Percentiles rank a stretch among this genome's conserved stretches.
Evolutionary conservation across 176 grass and related monocot genomes (phyloP).

Genomic region (Microstegium vimineum): DNA sequence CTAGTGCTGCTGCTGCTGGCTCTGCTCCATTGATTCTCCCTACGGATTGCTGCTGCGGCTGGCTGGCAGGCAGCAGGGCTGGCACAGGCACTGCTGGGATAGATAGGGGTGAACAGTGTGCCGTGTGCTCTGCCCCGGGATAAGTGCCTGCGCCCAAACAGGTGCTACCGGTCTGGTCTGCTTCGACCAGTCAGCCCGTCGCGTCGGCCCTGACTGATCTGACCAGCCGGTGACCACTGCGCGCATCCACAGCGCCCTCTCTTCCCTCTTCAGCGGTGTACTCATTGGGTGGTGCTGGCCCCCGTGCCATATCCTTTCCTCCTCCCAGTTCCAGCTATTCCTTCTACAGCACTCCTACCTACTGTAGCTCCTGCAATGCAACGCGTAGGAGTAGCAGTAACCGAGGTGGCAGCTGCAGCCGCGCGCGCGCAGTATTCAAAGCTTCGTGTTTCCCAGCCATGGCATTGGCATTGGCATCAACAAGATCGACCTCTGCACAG

Average conservation of each 20-base stretch:
- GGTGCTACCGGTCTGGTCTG: neutral
- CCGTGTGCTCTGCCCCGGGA: conserved; percentile 23
- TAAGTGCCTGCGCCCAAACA: neutral
- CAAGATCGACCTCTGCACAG: neutral
- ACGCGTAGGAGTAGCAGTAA: too few species aligned
- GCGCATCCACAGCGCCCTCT: neutral
- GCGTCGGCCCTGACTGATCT: conserved; percentile 4
- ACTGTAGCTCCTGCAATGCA: too few species aligned
- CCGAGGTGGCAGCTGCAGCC: too few species aligned
- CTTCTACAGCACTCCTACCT: too few species aligned
- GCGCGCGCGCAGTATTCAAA: too few species aligned
- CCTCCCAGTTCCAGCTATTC: too few species aligned
- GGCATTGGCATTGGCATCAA: neutral
- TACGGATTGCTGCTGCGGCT: neutral
- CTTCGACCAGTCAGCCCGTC: conserved; percentile 35
- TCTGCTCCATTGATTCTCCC: conserved; percentile 13
- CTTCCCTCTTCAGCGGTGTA: neutral
- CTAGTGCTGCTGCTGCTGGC: neutral
- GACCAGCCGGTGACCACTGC: neutral
- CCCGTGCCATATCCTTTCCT: too few species aligned
- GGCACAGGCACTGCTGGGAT: neutral
- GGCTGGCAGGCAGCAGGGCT: neutral
- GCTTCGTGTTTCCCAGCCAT: too few species aligned
- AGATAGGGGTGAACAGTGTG: neutral
- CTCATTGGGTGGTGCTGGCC: conserved; percentile 32